Evolutionary conservation across 2,329 filamentous ascomycete genomes (phyloP).

Genomic region (Celoporthe dispersa): DNA sequence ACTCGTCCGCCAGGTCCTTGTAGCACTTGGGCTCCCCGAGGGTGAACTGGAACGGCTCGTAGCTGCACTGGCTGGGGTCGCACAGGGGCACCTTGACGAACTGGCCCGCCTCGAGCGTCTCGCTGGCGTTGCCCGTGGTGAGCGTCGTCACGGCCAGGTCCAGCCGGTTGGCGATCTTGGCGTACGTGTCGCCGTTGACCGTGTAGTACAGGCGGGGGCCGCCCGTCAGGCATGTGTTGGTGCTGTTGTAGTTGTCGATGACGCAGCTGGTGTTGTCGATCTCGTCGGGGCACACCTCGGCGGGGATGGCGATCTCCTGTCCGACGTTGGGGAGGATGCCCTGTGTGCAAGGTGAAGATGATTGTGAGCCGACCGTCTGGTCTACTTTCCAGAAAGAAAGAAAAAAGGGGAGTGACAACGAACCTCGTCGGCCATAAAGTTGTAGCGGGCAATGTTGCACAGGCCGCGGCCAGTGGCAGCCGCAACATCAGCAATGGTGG

Average conservation of each 20-base stretch:
- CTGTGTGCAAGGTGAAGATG: too few species aligned
- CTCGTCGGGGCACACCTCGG: slow-evolving; percentile 21
- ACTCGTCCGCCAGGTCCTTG: slow-evolving; percentile 22
- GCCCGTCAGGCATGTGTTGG: slow-evolving; percentile 14
- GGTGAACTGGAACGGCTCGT: slow-evolving; percentile 16
- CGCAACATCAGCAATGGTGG: slow-evolving; percentile 6
- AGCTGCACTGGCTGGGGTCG: slow-evolving; percentile 2
- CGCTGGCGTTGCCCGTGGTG: slow-evolving; percentile 2
- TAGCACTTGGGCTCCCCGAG: slow-evolving; percentile 3
- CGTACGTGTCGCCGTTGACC: slow-evolving; percentile 16
- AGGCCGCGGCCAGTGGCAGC: slow-evolving; percentile 12
- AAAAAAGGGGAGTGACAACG: neutral
- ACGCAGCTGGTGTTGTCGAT: slow-evolving; percentile 17
- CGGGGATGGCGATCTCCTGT: slow-evolving; percentile 13
- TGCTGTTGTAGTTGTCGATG: slow-evolving; percentile 18
- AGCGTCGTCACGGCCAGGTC: slow-evolving; percentile 3
- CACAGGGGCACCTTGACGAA: slow-evolving; percentile 21
- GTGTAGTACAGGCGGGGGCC: slow-evolving; percentile 19
- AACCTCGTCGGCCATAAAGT: slow-evolving; percentile 23
- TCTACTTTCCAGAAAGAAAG: too few species aligned
- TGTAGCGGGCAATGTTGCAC: slow-evolving; percentile 18
- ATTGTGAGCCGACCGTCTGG: neutral
- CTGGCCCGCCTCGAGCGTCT: slow-evolving; percentile 12
- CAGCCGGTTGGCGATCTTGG: slow-evolving; percentile 19
- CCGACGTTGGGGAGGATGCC: slow-evolving; percentile 19